Evolutionary conservation across 2,329 filamentous ascomycete species (phyloP), one percentile per base, ranked within the genome.

Genomic region (Thelonectria olida): DNA sequence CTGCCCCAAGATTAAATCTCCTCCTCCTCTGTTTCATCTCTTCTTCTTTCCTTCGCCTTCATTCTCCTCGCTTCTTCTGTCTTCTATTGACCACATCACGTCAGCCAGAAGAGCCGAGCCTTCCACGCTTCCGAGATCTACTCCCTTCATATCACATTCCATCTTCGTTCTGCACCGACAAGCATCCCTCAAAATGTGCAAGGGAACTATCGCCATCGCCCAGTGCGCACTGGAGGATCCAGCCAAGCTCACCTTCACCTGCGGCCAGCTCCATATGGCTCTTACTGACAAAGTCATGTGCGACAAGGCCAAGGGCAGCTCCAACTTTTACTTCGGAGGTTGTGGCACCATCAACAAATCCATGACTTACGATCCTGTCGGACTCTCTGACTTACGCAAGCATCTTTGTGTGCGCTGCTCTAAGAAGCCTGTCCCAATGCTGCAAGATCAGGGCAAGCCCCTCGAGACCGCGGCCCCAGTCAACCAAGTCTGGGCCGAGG

Each of bases 251-350:
- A 52, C 59, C 0, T 71, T 65, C 25, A 65, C 58, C 12, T 74
- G 72, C 12, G 68, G 63, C 2, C 65, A 67, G 9, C 62, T 74
- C 0, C 72, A 74, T 23, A 55, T 73, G 15, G 34, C 73, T 2
- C 70, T 68, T 1, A 19, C 48, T 1, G 28, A 61, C 0, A 66
- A 64, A 0, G 2, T 48, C 2, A 13, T 67, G 2, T 74, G 72
- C 13, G 25, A 48, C 3, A 12, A 47, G 0, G 67, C 71, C 0
- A 38, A 20, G 0, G 67, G 67, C 0, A 6, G 17, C 1, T 72
- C 71, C 6, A 27, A 65, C 7, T 73, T 71, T 58, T 71, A 57
- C 44, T 67, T 73, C 2, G 72, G 70, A 0, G 71, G 69, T 1
- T 74, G 72, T 4, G 71, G 72, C 2, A 25, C 0, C 0, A 25